phyloP scores from a whole-genome alignment of 257 asterid species.

The Solanum piurae region DNA sequence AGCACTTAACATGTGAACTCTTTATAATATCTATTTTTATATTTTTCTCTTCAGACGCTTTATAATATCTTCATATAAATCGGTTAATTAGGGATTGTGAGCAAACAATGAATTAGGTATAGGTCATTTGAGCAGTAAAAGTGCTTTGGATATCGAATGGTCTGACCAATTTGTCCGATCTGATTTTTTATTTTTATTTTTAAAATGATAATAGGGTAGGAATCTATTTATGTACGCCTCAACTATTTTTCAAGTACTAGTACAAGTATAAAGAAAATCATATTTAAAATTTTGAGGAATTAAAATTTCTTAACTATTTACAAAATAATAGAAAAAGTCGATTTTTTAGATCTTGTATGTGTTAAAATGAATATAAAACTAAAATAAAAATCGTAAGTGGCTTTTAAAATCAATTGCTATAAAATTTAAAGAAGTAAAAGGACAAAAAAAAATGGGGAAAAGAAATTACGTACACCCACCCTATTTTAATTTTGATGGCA shows the following conservation, averaged over 20 bases:
- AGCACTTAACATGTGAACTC: background rate
- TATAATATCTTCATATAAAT: background rate
- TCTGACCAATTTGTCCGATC: no score
- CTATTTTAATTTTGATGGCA: background rate
- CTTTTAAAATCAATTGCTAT: background rate
- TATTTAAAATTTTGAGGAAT: background rate
- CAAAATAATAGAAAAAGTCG: no score
- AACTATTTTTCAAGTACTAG: background rate
- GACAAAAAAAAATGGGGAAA: background rate
- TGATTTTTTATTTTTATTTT: no score
- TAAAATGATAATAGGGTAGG: background rate
- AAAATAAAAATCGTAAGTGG: no score
- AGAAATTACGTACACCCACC: background rate
- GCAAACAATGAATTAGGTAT: background rate
- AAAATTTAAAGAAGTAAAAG: background rate
- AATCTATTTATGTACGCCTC: accelerated
- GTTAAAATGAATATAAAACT: background rate
- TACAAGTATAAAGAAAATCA: background rate
- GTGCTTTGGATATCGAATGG: background rate
- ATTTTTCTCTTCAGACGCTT: background rate
- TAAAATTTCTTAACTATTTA: no score
- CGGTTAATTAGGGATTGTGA: background rate
- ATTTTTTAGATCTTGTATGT: no score
- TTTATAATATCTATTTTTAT: background rate
- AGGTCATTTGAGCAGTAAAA: background rate